Conservation (phyloP, 805 yeast genomes). For the Wickerhamomyces canadensis region DNA sequence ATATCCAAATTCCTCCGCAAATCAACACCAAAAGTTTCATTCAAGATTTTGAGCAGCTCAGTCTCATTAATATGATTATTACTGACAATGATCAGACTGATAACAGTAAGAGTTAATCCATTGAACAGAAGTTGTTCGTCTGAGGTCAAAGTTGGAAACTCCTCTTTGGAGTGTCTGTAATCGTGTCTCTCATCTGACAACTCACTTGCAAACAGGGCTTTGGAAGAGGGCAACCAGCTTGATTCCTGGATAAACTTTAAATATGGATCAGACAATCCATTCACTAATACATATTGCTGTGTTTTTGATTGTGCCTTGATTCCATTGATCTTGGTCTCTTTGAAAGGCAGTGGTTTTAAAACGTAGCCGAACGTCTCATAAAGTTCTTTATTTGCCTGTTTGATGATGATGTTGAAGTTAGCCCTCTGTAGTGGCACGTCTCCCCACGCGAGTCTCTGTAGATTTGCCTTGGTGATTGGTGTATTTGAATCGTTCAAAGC, state of each 20-base stretch:
- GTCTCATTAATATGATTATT: slow-evolving; percentile 33
- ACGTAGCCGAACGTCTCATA: slow-evolving; percentile 4
- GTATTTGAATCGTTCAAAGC: slow-evolving; percentile 9
- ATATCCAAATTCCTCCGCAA: slow-evolving; percentile 6
- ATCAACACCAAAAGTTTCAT: slow-evolving; percentile 28
- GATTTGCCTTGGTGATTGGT: slow-evolving; percentile 7
- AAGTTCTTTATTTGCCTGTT: slow-evolving; percentile 5
- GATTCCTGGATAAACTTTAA: slow-evolving; percentile 15
- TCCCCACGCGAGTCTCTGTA: slow-evolving; percentile 11
- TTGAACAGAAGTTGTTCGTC: slow-evolving; percentile 15
- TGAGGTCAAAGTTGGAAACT: slow-evolving; percentile 10
- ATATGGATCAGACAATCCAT: slow-evolving; percentile 8
- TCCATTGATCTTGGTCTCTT: slow-evolving; percentile 9
- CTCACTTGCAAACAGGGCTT: slow-evolving; percentile 18
- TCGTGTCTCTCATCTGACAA: slow-evolving; percentile 20
- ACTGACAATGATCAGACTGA: slow-evolving; percentile 19
- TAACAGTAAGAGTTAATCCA: slow-evolving; percentile 18
- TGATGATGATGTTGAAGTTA: slow-evolving; percentile 3
- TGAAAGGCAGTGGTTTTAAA: slow-evolving; percentile 10
- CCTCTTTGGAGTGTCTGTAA: slow-evolving; percentile 17
- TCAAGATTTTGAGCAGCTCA: slow-evolving; percentile 34
- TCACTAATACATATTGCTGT: slow-evolving; percentile 16
- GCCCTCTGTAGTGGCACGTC: slow-evolving; percentile 4
- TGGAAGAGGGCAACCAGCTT: slow-evolving; percentile 9
- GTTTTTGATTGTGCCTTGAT: slow-evolving; percentile 6